These are phyloP conservation scores for Hymenotorrendiella dingleyae DNA, from an alignment of 2,329 filamentous ascomycete species.

Conservation along the genomic window DNA sequence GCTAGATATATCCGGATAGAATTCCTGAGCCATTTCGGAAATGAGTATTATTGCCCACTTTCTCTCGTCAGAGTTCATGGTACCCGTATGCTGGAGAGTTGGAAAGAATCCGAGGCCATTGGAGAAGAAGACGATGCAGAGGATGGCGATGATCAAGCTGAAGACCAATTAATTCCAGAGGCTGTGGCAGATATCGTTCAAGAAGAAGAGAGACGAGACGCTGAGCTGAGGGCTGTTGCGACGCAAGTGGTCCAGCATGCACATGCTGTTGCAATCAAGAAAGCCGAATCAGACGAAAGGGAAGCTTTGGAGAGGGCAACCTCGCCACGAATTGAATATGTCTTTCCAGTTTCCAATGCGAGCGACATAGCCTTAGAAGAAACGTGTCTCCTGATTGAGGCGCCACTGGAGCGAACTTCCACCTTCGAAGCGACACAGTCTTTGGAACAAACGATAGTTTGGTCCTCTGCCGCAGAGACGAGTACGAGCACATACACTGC, in stretches of 20 bases:
- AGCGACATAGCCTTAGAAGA: slow-evolving; percentile 4
- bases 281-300: slow-evolving; percentile 5
- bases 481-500: neutral
- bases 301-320: slow-evolving; percentile 7
- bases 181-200: slow-evolving; percentile 29
- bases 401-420: slow-evolving; percentile 1
- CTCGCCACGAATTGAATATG: slow-evolving; percentile 14
- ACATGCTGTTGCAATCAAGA: slow-evolving; percentile 25
- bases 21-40: slow-evolving; percentile 88
- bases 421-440: neutral
- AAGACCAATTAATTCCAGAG: slow-evolving; percentile 28
- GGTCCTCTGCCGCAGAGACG: neutral
- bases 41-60: slow-evolving; percentile 92
- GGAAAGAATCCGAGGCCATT: slow-evolving; percentile 68
- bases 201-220: slow-evolving; percentile 22
- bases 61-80: slow-evolving; percentile 89
- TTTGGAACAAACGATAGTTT: no score
- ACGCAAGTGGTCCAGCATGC: slow-evolving; percentile 19
- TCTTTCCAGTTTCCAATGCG: slow-evolving; percentile 6
- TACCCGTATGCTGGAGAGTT: slow-evolving; percentile 91
- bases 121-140: slow-evolving; percentile 52
- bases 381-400: slow-evolving; percentile 15
- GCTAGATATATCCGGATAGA: slow-evolving; percentile 89
- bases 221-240: slow-evolving; percentile 11
- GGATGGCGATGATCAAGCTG: slow-evolving; percentile 17